Conservation (phyloP, 73 alveolate species). For the Paramecium sonneborni region DNA sequence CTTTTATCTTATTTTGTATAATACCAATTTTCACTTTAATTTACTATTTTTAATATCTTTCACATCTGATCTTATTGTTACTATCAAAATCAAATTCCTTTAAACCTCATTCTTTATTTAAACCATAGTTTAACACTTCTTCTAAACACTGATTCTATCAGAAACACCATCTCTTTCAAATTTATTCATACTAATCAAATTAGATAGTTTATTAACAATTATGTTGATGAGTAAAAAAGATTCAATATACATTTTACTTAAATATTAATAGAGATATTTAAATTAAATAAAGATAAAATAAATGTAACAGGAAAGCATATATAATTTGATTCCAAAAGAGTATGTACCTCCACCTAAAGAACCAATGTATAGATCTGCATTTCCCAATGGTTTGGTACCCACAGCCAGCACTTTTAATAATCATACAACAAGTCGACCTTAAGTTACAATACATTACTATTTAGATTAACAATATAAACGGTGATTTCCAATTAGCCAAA, state of each 20-base stretch:
- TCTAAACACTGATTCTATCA: too few species aligned
- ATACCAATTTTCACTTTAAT: neutral
- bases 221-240: too few species aligned
- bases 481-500: conserved; percentile 72
- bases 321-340: conserved; percentile 93
- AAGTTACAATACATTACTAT: conserved; percentile 47
- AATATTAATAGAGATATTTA: too few species aligned
- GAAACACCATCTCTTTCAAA: too few species aligned
- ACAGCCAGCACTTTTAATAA: conserved; percentile 91
- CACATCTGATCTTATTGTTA: neutral
- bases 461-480: conserved; percentile 54
- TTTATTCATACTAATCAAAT: too few species aligned
- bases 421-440: conserved; percentile 89
- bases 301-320: conserved; percentile 95
- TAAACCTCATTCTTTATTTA: neutral
- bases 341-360: conserved; percentile 89
- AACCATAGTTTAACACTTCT: too few species aligned
- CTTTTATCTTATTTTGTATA: neutral
- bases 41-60: neutral
- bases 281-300: neutral
- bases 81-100: too few species aligned
- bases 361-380: conserved; percentile 81
- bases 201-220: too few species aligned
- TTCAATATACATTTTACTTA: too few species aligned
- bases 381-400: conserved; percentile 86